Evolutionary conservation across 768 basidiomycete genomes (phyloP).

Genomic region (Termitomyces sp.): DNA sequence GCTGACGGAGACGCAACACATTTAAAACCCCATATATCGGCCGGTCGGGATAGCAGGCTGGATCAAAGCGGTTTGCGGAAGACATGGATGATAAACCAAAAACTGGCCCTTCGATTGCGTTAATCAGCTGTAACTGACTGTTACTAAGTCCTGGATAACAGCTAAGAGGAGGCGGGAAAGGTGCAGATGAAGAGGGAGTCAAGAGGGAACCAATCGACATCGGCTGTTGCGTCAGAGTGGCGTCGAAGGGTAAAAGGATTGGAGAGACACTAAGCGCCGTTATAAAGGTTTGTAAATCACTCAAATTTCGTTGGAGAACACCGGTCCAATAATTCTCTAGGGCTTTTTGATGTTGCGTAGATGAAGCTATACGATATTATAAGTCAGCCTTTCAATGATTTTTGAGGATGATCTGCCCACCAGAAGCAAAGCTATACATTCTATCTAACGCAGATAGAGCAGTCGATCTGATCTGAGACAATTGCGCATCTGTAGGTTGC

Average conservation of each 20-base stretch:
- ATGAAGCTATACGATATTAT: constrained; percentile 39
- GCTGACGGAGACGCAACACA: constrained; percentile 49
- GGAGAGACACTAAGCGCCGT: constrained; percentile 38
- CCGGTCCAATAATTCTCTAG: constrained; percentile 50
- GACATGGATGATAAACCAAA: constrained; percentile 39
- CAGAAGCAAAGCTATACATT: constrained; percentile 55
- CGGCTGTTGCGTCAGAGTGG: constrained; percentile 26
- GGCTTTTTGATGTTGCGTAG: constrained; percentile 43
- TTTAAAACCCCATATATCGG: constrained; percentile 63
- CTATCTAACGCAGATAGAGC: constrained; percentile 41
- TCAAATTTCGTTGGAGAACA: constrained; percentile 38
- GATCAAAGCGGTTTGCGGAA: constrained; percentile 33
- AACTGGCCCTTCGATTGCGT: constrained; percentile 41
- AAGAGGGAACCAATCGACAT: constrained; percentile 33
- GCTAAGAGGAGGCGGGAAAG: constrained; percentile 54
- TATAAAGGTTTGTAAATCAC: constrained; percentile 41
- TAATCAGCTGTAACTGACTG: constrained; percentile 34
- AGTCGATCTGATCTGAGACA: constrained; percentile 31
- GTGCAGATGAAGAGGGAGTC: constrained; percentile 28
- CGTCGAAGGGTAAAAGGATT: constrained; percentile 55
- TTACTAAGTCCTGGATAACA: constrained; percentile 52
- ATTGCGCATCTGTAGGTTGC: constrained; percentile 39
- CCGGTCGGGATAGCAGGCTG: constrained; percentile 47
- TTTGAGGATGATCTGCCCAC: constrained; percentile 27
- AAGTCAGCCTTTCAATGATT: neutral